Evolutionary conservation across 257 asterid genomes (phyloP).

Genomic region (Pogostemon cablin): DNA sequence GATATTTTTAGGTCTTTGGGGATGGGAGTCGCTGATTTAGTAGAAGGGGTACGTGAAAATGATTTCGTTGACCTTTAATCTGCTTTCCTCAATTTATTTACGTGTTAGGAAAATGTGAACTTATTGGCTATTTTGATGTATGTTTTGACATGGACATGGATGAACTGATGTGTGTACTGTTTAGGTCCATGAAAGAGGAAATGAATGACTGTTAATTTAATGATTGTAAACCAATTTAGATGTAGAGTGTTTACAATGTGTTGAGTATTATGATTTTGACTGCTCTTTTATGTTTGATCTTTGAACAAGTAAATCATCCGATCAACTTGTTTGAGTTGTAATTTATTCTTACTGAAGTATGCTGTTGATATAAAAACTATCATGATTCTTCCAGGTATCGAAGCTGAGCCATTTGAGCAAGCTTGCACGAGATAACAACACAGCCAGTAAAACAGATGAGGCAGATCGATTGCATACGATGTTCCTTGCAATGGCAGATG

Average conservation of each 20-base stretch:
- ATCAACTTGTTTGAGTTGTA: not conserved
- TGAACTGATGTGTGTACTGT: slow-evolving; percentile 13
- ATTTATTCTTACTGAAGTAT: slow-evolving; percentile 7
- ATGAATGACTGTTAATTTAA: slow-evolving; percentile 6
- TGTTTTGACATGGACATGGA: not conserved
- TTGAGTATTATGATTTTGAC: not conserved
- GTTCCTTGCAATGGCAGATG: slow-evolving; percentile 99
- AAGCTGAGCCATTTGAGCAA: slow-evolving; percentile 96
- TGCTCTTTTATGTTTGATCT: not conserved
- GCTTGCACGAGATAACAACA: slow-evolving; percentile 93
- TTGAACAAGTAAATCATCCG: no score
- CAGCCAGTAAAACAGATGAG: slow-evolving; percentile 85
- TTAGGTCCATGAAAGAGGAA: slow-evolving; percentile 4
- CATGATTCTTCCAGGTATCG: slow-evolving; percentile 61
- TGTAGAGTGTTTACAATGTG: slow-evolving; percentile 1
- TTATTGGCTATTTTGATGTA: not conserved
- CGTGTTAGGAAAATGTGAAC: not conserved
- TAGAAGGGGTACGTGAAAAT: slow-evolving; percentile 77
- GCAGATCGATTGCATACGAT: slow-evolving; percentile 95
- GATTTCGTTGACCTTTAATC: not conserved
- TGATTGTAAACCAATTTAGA: not conserved
- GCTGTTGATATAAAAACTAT: slow-evolving; percentile 10
- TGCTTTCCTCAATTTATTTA: not conserved
- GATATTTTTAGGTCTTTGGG: slow-evolving; percentile 61
- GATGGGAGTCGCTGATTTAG: slow-evolving; percentile 80